These are phyloP conservation scores for Russula sp. DNA, from an alignment of 768 basidiomycete genomes.

Conservation along the genomic window DNA sequence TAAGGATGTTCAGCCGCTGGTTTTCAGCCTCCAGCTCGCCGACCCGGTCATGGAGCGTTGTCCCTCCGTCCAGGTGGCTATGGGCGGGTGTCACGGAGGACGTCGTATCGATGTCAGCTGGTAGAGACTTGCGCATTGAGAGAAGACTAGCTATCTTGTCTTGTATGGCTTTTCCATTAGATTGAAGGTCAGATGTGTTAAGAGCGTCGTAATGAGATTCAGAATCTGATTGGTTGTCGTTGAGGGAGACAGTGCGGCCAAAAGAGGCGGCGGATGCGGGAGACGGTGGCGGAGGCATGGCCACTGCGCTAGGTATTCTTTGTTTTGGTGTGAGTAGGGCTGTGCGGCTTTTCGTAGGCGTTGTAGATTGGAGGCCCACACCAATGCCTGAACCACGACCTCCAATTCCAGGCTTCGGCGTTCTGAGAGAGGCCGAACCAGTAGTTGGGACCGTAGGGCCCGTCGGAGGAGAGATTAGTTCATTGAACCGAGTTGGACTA, in stretches of 20 bases:
- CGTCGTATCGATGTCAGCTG: slow-evolving; percentile 17
- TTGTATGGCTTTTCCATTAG: slow-evolving; percentile 41
- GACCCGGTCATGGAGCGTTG: slow-evolving; percentile 43
- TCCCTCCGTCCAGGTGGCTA: slow-evolving; percentile 18
- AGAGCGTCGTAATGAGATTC: slow-evolving; percentile 18
- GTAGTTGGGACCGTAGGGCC: slow-evolving; percentile 15
- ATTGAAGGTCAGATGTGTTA: slow-evolving; percentile 20
- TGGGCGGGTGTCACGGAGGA: slow-evolving; percentile 14
- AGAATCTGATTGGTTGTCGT: slow-evolving; percentile 28
- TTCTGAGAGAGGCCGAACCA: slow-evolving; percentile 53
- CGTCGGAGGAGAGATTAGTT: slow-evolving; percentile 9
- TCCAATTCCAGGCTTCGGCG: slow-evolving; percentile 50
- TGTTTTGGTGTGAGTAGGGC: slow-evolving; percentile 51
- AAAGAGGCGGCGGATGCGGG: slow-evolving; percentile 39
- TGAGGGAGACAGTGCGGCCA: slow-evolving; percentile 35
- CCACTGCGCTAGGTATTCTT: slow-evolving; percentile 63
- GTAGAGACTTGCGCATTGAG: slow-evolving; percentile 28
- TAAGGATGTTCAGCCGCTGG: slow-evolving; percentile 38
- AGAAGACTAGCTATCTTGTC: slow-evolving; percentile 45
- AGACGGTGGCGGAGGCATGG: slow-evolving; percentile 78
- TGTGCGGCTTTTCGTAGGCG: slow-evolving; percentile 34
- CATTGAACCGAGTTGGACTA: slow-evolving; percentile 26
- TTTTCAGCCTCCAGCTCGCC: slow-evolving; percentile 69
- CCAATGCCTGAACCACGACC: slow-evolving; percentile 35
- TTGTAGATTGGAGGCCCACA: slow-evolving; percentile 38